phyloP scores from a whole-genome alignment of 352 stramenopile genomes.

The Phytophthora aleatoria region DNA sequence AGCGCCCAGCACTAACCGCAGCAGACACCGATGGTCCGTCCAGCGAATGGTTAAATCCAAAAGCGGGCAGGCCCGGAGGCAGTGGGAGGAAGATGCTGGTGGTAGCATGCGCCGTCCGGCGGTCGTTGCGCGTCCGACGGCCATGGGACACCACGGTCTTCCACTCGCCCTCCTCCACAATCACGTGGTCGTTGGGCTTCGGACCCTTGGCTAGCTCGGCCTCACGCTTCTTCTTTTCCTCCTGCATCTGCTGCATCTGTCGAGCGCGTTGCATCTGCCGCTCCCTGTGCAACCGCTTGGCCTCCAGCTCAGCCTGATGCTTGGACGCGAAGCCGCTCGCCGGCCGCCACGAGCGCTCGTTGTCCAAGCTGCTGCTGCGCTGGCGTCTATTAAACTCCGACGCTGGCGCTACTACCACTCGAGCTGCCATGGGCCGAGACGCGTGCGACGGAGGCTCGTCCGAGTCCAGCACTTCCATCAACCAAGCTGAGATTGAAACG shows the following conservation, averaged over 20 bases:
- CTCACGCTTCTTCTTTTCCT: conserved; percentile 25
- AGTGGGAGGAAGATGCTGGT: conserved; percentile 11
- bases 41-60: conserved; percentile 13
- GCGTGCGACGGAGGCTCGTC: conserved; percentile 15
- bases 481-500: conserved; percentile 32
- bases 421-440: conserved; percentile 17
- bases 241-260: conserved; percentile 31
- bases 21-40: conserved; percentile 13
- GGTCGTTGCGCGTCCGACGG: conserved; percentile 26
- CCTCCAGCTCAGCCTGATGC: conserved; percentile 36
- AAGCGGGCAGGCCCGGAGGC: conserved; percentile 5
- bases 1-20: conserved; percentile 17
- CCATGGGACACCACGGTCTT: conserved; percentile 46
- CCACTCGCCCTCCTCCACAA: conserved; percentile 39
- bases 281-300: conserved; percentile 33
- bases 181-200: conserved; percentile 28
- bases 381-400: conserved; percentile 8
- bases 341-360: conserved; percentile 38
- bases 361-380: conserved; percentile 38
- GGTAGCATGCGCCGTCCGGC: conserved; percentile 7
- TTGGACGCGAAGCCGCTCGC: conserved; percentile 45
- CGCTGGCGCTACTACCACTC: background rate
- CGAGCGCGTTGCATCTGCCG: conserved; percentile 26
- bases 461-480: conserved; percentile 33
- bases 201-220: conserved; percentile 24